Base-by-base conservation (phyloP, 164 flowering plant species). In the Buxus sempervirens region DNA sequence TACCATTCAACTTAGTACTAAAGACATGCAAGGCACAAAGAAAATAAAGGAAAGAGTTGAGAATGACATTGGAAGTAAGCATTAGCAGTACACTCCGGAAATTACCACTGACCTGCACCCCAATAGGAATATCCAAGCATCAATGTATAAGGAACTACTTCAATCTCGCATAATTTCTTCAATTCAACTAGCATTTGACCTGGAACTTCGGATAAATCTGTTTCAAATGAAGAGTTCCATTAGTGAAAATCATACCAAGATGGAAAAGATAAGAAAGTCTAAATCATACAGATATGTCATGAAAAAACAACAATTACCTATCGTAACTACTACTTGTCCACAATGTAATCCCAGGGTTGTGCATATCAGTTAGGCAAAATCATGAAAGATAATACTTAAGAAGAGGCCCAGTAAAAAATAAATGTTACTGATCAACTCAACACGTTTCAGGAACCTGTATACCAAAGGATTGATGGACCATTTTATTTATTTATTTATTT, bases 41-140 rank as follows among this genome's bases (percentile, higher is more conserved):
- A 24, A n/a, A 23, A 13, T 25, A 36, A 59, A 42, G 38, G 38
- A 32, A 9, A 69, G 3, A 24, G 62, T 56, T 9, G 41, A n/a
- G 15, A 25, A 10, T 49, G 16, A 24, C 22, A 27, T 26, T 16
- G 45, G 53, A 64, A 21, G 1, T 32, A 38, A 19, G 21, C 53
- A 25, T 60, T n/a, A 25, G 28, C n/a, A 15, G 25, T 67, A 20
- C 45, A 55, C 18, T 71, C 42, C 45, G 63, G 64, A 23, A 62
- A 63, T 14, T 23, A 36, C 41, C 32, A 67, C 77, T 69, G 24
- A 96, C 98, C 98, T 80, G 96, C 93, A 64, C 86, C 78, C 99
- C 98, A 96, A 57, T 93, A 93, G 49, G 99, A 86, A 80, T 96
- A 96, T 19, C 96, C 99, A 75, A 96, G 97, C 0, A 85, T 87